These are phyloP conservation scores for Saturnispora kantuleensis DNA, from an alignment of 805 yeast genomes.

Conservation along the genomic window DNA sequence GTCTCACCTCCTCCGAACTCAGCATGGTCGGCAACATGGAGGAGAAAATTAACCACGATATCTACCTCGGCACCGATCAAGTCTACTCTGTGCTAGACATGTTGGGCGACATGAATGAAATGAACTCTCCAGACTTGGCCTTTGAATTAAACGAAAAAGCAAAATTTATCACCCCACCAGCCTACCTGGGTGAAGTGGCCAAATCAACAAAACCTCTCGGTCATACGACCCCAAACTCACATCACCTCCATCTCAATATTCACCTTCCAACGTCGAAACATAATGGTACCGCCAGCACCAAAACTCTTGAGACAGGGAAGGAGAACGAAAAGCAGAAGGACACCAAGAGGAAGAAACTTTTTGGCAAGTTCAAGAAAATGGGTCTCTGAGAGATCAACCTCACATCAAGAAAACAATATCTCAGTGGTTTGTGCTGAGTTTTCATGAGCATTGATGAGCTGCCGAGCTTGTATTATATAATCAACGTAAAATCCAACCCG, in stretches of 20 bases:
- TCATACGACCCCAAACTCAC: background rate
- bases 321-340: constrained; percentile 13
- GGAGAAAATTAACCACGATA: constrained; percentile 51
- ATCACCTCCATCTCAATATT: constrained; percentile 8
- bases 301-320: background rate
- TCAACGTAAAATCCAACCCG: too few relatives aligned
- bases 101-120: constrained; percentile 24
- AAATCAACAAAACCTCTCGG: background rate
- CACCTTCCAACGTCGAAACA: constrained; percentile 6
- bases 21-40: constrained; percentile 68
- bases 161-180: constrained; percentile 16
- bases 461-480: too few relatives aligned
- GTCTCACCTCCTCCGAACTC: constrained; percentile 74
- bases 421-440: too few relatives aligned
- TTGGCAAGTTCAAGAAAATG: constrained; percentile 16
- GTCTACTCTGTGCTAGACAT: constrained; percentile 38
- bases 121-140: constrained; percentile 20
- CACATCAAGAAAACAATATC: too few relatives aligned
- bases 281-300: background rate
- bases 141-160: constrained; percentile 20
- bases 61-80: constrained; percentile 75
- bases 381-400: constrained; percentile 9
- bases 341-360: constrained; percentile 15
- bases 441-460: too few relatives aligned
- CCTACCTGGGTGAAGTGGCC: constrained; percentile 15